phyloP scores from a whole-genome alignment of 2,329 filamentous ascomycete genomes.

The Alternaria panax region DNA sequence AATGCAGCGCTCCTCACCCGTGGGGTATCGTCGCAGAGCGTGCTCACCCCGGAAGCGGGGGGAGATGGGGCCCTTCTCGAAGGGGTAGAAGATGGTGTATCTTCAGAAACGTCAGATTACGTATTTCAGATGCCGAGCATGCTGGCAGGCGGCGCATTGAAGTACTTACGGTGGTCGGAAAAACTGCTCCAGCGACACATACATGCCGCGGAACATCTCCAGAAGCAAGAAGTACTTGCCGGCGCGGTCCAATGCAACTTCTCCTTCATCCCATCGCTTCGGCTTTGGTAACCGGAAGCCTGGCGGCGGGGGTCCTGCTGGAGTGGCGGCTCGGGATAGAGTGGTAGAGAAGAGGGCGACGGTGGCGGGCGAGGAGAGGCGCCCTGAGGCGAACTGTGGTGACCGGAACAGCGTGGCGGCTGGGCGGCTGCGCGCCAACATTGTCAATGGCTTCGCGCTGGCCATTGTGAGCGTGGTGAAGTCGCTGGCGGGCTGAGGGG shows the following conservation, averaged over 20 bases:
- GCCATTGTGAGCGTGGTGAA: conserved; percentile 53
- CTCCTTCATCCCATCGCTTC: conserved; percentile 81
- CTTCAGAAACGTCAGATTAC: conserved; percentile 58
- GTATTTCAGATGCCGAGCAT: conserved; percentile 1
- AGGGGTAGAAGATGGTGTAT: conserved; percentile 98
- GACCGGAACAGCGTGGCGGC: conserved; percentile 49
- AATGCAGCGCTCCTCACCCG: conserved; percentile 98
- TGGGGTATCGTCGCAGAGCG: conserved; percentile 93
- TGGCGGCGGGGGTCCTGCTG: conserved; percentile 77
- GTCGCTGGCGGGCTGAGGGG: conserved; percentile 34
- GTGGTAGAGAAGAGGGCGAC: conserved; percentile 69
- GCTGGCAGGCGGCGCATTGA: conserved; percentile 22
- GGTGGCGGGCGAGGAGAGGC: conserved; percentile 54
- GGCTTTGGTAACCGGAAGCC: conserved; percentile 80
- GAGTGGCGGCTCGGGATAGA: conserved; percentile 68
- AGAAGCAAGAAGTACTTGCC: conserved; percentile 95
- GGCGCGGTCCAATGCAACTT: conserved; percentile 80
- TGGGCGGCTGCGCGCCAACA: conserved; percentile 57
- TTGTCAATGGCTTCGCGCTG: conserved; percentile 56
- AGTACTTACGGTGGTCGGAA: conserved; percentile 91
- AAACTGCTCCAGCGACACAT: conserved; percentile 95
- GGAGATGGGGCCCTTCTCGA: conserved; percentile 98
- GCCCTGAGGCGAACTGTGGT: conserved; percentile 40
- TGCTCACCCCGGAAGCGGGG: conserved; percentile 98
- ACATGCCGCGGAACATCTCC: conserved; percentile 98